Percentiles rank a stretch among this genome's conserved stretches.
These are phyloP conservation scores for Curvularia lunata DNA, from an alignment of 2,329 filamentous ascomycete genomes.

Conservation along the genomic window DNA sequence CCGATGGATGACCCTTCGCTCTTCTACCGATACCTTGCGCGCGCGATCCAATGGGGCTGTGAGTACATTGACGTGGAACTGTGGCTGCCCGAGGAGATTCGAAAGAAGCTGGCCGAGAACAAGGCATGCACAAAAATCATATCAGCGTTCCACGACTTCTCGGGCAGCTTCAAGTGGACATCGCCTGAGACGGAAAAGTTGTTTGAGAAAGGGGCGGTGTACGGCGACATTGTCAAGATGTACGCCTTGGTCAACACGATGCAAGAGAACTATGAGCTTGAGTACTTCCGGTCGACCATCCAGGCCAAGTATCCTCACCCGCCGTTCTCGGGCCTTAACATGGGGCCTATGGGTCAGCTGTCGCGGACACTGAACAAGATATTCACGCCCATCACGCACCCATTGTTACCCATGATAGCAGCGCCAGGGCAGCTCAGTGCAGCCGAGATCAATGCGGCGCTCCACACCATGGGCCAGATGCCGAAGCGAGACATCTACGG, in stretches of 20 bases:
- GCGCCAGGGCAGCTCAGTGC: slow-evolving; percentile 86
- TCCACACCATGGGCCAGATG: slow-evolving; percentile 79
- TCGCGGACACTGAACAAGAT: slow-evolving; percentile 84
- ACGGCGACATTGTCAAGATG: slow-evolving; percentile 90
- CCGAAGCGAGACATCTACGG: slow-evolving; percentile 82
- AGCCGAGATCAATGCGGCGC: slow-evolving; percentile 80
- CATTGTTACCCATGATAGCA: slow-evolving; percentile 80
- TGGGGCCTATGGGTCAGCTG: slow-evolving; percentile 85
- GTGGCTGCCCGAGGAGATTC: slow-evolving; percentile 80
- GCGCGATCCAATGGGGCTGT: slow-evolving; percentile 86
- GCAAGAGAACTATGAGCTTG: slow-evolving; percentile 88
- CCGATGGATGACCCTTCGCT: slow-evolving; percentile 79
- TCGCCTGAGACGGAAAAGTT: slow-evolving; percentile 73
- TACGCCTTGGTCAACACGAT: slow-evolving; percentile 81
- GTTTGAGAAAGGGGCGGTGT: slow-evolving; percentile 73
- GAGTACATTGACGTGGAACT: slow-evolving; percentile 91
- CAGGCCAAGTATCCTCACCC: slow-evolving; percentile 72
- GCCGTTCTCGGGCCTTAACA: slow-evolving; percentile 82
- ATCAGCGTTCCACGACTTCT: slow-evolving; percentile 91
- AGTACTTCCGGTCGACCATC: slow-evolving; percentile 83
- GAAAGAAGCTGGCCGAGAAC: slow-evolving; percentile 69
- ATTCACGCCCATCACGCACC: slow-evolving; percentile 87
- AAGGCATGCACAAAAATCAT: slow-evolving; percentile 84
- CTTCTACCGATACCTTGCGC: slow-evolving; percentile 80
- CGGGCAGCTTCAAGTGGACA: slow-evolving; percentile 82